Evolutionary conservation across 148 eudicot genomes (phyloP).

Genomic region (Vaccinium myrtillus): DNA sequence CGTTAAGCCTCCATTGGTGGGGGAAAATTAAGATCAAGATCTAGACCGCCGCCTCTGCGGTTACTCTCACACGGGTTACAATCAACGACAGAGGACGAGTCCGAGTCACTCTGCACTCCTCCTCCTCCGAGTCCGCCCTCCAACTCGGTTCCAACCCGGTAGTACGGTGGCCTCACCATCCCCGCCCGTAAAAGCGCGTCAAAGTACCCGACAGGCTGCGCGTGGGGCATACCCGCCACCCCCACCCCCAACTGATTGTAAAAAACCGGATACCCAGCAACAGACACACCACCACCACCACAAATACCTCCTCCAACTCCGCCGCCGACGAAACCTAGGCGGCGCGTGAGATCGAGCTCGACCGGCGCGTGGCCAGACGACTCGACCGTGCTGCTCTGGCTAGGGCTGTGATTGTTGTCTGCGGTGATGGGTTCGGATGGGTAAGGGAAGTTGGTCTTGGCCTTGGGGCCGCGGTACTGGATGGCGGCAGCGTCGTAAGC

Average conservation of each 20-base stretch:
- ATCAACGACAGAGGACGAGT: constrained; percentile 31
- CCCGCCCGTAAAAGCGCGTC: constrained; percentile 20
- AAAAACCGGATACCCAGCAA: constrained; percentile 5
- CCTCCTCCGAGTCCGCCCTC: constrained; percentile 12
- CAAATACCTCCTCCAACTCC: neutral
- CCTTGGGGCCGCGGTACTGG: constrained; percentile 31
- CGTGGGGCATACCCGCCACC: constrained; percentile 3
- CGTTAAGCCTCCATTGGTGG: constrained; percentile 27
- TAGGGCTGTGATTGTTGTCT: constrained; percentile 20
- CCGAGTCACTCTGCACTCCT: constrained; percentile 28
- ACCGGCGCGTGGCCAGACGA: constrained; percentile 25
- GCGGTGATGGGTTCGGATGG: constrained; percentile 1
- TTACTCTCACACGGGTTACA: constrained; percentile 11
- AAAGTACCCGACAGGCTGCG: constrained; percentile 7
- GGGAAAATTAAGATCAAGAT: constrained; percentile 30
- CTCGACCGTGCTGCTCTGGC: constrained; percentile 40
- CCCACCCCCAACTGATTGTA: constrained; percentile 9
- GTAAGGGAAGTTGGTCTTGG: constrained; percentile 35
- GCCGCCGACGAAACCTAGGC: constrained; percentile 10
- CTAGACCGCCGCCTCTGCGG: neutral
- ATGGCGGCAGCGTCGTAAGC: constrained; percentile 42
- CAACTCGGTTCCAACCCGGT: neutral
- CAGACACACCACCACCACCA: neutral
- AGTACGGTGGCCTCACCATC: constrained; percentile 2
- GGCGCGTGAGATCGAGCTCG: constrained; percentile 31